A percentile compares a stretch with the other conserved stretches of the same genome.
Evolutionary conservation across 2,329 filamentous ascomycete species (phyloP).

Genomic region (Phialophora tarda): DNA sequence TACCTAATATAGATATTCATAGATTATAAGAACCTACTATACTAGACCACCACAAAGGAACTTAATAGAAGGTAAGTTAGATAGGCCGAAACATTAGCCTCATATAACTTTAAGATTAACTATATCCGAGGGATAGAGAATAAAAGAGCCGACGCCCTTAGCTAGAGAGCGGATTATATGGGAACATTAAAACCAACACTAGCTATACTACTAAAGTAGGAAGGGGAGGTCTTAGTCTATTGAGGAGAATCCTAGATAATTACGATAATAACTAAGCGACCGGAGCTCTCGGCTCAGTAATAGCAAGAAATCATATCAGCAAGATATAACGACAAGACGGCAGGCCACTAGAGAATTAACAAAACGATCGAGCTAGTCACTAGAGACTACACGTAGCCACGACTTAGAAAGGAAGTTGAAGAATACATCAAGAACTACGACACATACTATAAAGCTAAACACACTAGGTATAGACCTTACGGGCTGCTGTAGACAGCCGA

Average conservation of each 20-base stretch:
- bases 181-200: not conserved
- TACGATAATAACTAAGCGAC: not conserved
- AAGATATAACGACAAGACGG: conserved; percentile 16
- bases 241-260: conserved; percentile 2
- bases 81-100: not conserved
- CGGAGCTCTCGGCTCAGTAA: conserved; percentile 1
- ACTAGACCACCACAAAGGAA: conserved; percentile 24
- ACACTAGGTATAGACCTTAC: conserved; percentile 27
- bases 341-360: conserved; percentile 19
- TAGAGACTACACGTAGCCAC: too few relatives aligned
- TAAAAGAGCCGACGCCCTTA: conserved; percentile 1
- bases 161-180: conserved; percentile 27
- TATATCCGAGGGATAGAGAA: conserved; percentile 1
- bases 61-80: conserved; percentile 22
- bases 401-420: conserved; percentile 14
- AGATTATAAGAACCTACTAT: conserved; percentile 34
- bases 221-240: conserved; percentile 17
- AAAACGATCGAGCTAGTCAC: too few relatives aligned
- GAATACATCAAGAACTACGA: conserved; percentile 25
- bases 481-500: not conserved
- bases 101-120: not conserved
- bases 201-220: not conserved
- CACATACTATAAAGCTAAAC: conserved; percentile 19
- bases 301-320: conserved; percentile 1
- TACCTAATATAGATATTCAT: conserved; percentile 27